Evolutionary conservation across 306 rosid genomes (phyloP).

Genomic region (Glycyrrhiza uralensis): DNA sequence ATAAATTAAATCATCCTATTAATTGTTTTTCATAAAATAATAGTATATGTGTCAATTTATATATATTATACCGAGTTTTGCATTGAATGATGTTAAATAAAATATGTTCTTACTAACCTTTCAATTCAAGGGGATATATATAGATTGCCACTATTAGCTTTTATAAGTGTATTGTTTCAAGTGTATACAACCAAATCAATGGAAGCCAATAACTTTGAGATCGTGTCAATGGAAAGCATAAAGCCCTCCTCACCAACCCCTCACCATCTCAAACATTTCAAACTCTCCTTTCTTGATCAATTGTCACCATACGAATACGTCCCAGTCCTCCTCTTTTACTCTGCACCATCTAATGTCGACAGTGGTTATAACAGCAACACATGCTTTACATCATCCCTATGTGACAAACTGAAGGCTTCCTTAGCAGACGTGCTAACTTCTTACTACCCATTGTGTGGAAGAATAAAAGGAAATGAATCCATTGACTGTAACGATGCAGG

Average conservation of each 20-base stretch:
- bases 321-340: constrained; percentile 9
- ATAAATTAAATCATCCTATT: no score
- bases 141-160: no score
- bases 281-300: no score
- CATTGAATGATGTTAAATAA: no score
- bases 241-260: constrained; percentile 27
- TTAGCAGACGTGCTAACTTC: constrained; percentile 1
- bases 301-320: neutral
- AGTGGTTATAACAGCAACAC: no score
- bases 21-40: no score
- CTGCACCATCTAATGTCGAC: neutral
- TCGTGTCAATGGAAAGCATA: neutral
- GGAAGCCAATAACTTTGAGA: neutral
- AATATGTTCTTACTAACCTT: no score
- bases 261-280: neutral
- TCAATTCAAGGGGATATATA: no score
- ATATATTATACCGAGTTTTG: no score
- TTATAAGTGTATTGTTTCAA: no score
- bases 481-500: constrained; percentile 20
- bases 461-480: neutral
- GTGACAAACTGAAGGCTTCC: neutral
- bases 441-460: constrained; percentile 26
- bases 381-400: neutral
- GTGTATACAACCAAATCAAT: neutral
- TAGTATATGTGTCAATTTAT: no score